Percentiles rank a stretch among this genome's conserved stretches.
Conservation (phyloP, 1,139 yeast species). For the Diutina catenulata region DNA sequence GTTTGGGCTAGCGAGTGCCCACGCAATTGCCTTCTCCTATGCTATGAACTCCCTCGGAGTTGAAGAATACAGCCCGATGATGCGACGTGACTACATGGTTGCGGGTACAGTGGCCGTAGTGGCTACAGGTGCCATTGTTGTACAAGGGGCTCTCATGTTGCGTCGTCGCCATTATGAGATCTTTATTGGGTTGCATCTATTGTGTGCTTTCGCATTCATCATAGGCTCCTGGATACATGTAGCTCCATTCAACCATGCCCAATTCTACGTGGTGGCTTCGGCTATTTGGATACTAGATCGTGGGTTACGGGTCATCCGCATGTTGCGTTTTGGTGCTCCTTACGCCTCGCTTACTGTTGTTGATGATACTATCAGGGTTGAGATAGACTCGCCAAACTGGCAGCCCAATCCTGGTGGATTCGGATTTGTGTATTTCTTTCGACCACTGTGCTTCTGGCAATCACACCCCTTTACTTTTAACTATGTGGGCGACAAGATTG, state of each 20-base stretch:
- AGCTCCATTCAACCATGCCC: constrained; percentile 7
- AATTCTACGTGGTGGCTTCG: not conserved
- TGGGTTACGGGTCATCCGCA: not conserved
- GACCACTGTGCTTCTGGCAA: constrained; percentile 39
- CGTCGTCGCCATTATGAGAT: constrained; percentile 52
- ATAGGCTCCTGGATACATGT: constrained; percentile 53
- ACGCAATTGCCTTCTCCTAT: not conserved
- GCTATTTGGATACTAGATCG: constrained; percentile 3
- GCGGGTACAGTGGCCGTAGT: not conserved
- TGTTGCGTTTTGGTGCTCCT: not conserved
- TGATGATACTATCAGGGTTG: constrained; percentile 3
- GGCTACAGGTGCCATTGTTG: not conserved
- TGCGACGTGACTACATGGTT: constrained; percentile 2
- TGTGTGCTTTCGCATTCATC: constrained; percentile 43
- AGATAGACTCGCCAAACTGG: too few species aligned
- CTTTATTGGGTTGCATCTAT: constrained; percentile 47
- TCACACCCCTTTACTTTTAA: constrained; percentile 48
- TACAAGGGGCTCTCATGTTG: constrained; percentile 21
- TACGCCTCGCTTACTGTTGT: not conserved
- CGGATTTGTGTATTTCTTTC: constrained; percentile 36
- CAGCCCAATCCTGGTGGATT: constrained; percentile 37
- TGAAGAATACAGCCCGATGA: not conserved
- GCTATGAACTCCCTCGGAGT: constrained; percentile 3
- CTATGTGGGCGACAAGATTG: constrained; percentile 17
- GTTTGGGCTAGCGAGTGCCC: not conserved